Base-by-base conservation (phyloP, 192 early-diverging fungal genomes). In the Podila clonocystis region DNA sequence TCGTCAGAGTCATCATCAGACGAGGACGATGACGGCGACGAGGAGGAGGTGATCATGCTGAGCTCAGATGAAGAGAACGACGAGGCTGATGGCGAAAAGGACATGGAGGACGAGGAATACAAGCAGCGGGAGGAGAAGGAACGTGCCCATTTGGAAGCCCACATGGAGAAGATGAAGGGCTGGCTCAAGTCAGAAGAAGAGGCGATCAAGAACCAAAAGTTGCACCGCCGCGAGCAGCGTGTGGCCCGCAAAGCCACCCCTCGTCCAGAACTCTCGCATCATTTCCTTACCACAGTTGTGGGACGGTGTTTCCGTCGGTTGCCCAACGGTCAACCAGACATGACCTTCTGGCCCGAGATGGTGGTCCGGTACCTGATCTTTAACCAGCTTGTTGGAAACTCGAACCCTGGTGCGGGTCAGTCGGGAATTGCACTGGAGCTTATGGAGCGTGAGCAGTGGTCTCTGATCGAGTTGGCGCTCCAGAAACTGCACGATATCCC, bases 401-500 rank as follows among this genome's bases (percentile, higher is more conserved):
- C 77, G 12, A 80, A 80, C 60, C 77, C 77, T 17, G 77, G 77
- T 4, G 70, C 77, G 58, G 77, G 80, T 2, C 62, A 84, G 57
- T 65, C 63, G 0, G 86, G 86, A 28, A 58, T 87, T 34, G 70
- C 83, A 9, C 36, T 67, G 48, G 72, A 63, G 11, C 58, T 87
- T 5, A 70, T 87, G 79, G 80, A 85, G 58, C 79, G 83, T 22
- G 71, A 85, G 55, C 78, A 76, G 59, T 87, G 86, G 86, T 48
- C 69, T 17, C 34, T 87, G 5, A 48, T 87, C 15, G 77, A 82
- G 58, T 62, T 87, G 67, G 84, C 74, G 5, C 64, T 87, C 30
- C 76, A 82, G 60, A 71, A 79, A 33, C 62, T 87, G 17, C 38
- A 72, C 48, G 86, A 87, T 82, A 83, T 87, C 29, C 86, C 86